Evolutionary conservation across 495 filamentous ascomycete species (phyloP).

Genomic region (Xeromyces bisporus): DNA sequence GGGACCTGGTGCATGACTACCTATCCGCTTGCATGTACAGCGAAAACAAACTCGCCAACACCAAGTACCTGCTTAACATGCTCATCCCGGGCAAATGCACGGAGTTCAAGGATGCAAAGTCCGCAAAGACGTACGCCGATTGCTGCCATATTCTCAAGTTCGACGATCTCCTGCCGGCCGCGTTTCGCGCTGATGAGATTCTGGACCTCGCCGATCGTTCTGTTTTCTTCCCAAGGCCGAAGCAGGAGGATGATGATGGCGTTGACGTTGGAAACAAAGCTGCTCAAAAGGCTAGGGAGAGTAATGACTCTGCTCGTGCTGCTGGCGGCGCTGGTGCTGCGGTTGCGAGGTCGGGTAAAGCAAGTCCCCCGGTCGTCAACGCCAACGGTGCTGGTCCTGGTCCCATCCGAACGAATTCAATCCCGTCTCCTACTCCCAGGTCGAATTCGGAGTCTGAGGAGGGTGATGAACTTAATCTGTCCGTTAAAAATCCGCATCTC

Average conservation of each 20-base stretch:
- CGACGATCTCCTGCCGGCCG: slow-evolving; percentile 38
- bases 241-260: no score
- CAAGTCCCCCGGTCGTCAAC: slow-evolving; percentile 8
- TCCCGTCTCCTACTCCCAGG: slow-evolving; percentile 13
- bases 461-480: no score
- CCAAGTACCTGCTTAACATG: slow-evolving; percentile 74
- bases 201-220: slow-evolving; percentile 39
- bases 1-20: slow-evolving; percentile 58
- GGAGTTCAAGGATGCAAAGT: slow-evolving; percentile 35
- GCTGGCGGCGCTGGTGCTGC: slow-evolving; percentile 23
- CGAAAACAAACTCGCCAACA: slow-evolving; percentile 78
- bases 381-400: no score
- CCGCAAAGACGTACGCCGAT: slow-evolving; percentile 45
- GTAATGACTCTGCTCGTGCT: slow-evolving; percentile 29
- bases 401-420: slow-evolving; percentile 25
- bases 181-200: slow-evolving; percentile 44
- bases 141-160: slow-evolving; percentile 44
- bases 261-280: slow-evolving; percentile 24
- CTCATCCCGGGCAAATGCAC: slow-evolving; percentile 65
- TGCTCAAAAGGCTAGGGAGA: slow-evolving; percentile 35
- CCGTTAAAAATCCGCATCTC: no score
- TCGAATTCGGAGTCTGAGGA: no score
- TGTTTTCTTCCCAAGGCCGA: slow-evolving; percentile 4
- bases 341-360: slow-evolving; percentile 14
- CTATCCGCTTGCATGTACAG: slow-evolving; percentile 50